Conservation (phyloP, 352 stramenopile genomes). For the Ochromonadaceae sp. region DNA sequence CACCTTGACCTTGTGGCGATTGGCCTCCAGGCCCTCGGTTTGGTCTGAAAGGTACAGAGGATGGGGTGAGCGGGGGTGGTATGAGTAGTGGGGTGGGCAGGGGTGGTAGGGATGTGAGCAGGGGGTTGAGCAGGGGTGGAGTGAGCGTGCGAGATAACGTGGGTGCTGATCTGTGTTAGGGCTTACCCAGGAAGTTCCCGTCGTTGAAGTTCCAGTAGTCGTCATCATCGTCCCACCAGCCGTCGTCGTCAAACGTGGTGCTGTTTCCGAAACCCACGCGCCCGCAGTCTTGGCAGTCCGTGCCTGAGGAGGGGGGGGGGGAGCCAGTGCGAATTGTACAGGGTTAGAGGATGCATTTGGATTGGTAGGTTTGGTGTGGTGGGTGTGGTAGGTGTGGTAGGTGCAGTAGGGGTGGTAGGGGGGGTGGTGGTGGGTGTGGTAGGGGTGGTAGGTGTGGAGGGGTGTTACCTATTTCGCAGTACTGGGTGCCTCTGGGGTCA, state of each 20-base stretch:
- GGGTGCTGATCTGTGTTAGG: background rate
- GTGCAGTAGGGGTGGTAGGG: too few species aligned
- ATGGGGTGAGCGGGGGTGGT: too few species aligned
- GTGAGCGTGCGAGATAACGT: background rate
- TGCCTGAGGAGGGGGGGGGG: too few species aligned
- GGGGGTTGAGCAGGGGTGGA: too few species aligned
- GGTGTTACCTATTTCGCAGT: constrained; percentile 9
- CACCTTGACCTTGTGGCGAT: background rate
- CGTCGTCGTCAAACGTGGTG: constrained; percentile 8
- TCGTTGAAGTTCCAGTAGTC: constrained; percentile 17
- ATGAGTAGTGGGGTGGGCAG: too few species aligned
- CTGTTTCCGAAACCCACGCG: constrained; percentile 9
- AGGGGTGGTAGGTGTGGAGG: too few species aligned
- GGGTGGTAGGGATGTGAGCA: too few species aligned
- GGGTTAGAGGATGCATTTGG: too few species aligned
- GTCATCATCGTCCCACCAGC: constrained; percentile 18
- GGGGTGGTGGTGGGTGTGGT: too few species aligned
- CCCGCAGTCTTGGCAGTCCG: constrained; percentile 16
- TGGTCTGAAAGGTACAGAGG: constrained; percentile 3
- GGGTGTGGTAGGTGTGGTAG: too few species aligned
- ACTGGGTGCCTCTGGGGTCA: constrained; percentile 19
- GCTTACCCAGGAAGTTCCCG: background rate
- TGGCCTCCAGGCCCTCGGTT: background rate
- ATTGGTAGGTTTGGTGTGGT: too few species aligned
- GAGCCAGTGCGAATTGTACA: too few species aligned